Evolutionary conservation across 1,284 basidiomycete species (phyloP), one percentile per base, ranked within the genome.

Genomic region (Phellopilus nigrolimitatus): DNA sequence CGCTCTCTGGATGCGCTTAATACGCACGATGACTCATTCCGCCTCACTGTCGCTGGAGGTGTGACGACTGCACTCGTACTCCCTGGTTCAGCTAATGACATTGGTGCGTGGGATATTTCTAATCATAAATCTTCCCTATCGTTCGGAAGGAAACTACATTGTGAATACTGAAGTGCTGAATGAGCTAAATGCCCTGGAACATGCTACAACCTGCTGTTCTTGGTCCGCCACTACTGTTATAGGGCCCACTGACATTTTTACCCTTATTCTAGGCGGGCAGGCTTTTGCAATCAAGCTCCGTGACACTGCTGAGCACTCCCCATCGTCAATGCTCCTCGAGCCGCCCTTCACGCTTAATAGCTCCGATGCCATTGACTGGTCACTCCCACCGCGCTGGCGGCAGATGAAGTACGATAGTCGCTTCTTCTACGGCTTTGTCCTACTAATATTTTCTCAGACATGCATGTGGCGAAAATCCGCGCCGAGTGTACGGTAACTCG

Each of bases 251-350:
- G n/a, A 30, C 28, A 30, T 30, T 30, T 6, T 12, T 30, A 30
- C 12, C 28, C 28, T 30, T 30, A 30, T 30, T 30, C 12, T 36
- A 37, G 34, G 34, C 50, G 83, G 85, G 0, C 82, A 89, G 61
- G 80, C 82, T 0, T 85, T 82, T 60, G 69, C 82, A 46, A 73
- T 88, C 56, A 89, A 89, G 62, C 69, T 85, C 25, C 72, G 84
- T 5, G 71, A 71, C 55, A 34, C n/a, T n/a, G n/a, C n/a, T n/a
- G 78, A 83, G 56, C 70, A 74, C 12, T 78, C 82, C 0, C 70
- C 80, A 2, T 73, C 71, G 3, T 79, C 81, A 1, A 82, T 82
- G 78, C 64, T 85, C 4, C 64, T 86, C n/a, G 82, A 86, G 47
- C 79, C 82, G 24, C 81, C 79, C 2, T 69, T 70, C 56, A 67